A percentile compares a stretch with the other conserved stretches of the same genome.
These are phyloP conservation scores for Vigna angularis DNA, from an alignment of 306 rosid genomes.

Conservation along the genomic window DNA sequence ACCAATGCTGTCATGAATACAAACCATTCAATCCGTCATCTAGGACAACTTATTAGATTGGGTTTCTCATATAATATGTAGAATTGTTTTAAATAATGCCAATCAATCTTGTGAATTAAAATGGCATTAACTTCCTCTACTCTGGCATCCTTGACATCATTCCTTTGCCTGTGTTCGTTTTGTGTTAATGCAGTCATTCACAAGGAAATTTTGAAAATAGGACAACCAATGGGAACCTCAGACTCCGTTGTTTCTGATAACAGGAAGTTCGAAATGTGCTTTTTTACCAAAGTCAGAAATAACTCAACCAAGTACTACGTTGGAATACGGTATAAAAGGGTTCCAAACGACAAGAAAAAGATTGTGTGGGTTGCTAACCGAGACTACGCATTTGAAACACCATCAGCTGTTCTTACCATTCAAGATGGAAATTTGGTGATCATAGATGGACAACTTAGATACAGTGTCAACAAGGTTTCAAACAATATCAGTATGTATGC, in stretches of 20 bases:
- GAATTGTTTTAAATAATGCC: background rate
- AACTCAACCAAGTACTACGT: conserved; percentile 38
- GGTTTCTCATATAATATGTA: background rate
- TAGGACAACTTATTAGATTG: no score
- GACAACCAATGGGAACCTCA: background rate
- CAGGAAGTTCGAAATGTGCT: conserved; percentile 21
- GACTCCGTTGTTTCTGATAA: background rate
- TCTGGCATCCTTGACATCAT: background rate
- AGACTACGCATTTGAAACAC: background rate
- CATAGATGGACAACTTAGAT: background rate
- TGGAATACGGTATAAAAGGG: conserved; percentile 21
- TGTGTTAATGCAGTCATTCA: background rate
- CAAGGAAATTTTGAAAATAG: background rate
- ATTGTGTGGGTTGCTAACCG: conserved; percentile 43
- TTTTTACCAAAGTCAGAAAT: background rate
- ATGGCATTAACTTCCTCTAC: background rate
- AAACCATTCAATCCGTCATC: no score
- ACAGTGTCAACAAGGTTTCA: background rate
- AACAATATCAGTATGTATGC: background rate
- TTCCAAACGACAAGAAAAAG: background rate
- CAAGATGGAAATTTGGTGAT: conserved; percentile 24
- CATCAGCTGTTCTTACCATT: conserved; percentile 7
- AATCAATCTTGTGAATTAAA: background rate
- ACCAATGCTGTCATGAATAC: no score
- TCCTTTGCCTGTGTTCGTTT: background rate